Evolutionary conservation across 345 rosid genomes (phyloP), one percentile per base, ranked within the genome.

Genomic region (Erysimum cheiranthoides): DNA sequence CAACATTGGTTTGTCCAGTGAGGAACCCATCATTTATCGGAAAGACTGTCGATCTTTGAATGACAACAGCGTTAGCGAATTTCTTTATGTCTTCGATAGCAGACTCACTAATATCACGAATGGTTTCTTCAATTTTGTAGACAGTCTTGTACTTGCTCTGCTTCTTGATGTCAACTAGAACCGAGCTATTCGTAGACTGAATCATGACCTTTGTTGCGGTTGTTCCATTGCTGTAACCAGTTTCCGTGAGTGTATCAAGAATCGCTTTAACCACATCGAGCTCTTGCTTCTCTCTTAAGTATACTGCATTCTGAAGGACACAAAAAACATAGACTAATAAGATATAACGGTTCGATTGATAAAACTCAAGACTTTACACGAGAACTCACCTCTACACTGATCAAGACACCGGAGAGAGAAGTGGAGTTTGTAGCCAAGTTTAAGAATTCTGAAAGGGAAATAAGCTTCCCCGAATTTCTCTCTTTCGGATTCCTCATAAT

Each of bases 371-470:
- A n/a, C n/a, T 65, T 14, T 73, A 21, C 18, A 43, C 21, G 3
- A 84, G 52, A 76, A 76, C 86, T 70, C 61, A 91, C 98, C 97
- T 91, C 97, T 70, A 93, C 84, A 79, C 80, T 71, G 71, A 93
- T 86, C 81, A 89, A 81, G 77, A 89, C 82, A 39, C 96, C 89
- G 1, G 84, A 72, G 62, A 93, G 81, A 52, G 97, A 81, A 78
- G 62, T 81, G 12, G 85, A 30, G 14, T 78, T 87, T 38, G 73
- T 87, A 34, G 93, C 85, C 86, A 89, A 13, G 43, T 39, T 76
- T 70, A 93, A 74, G 76, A 93, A 93, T 13, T 87, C 88, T 16
- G 85, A 76, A 76, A 93, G 76, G 0, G 76, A 73, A 8, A 87
- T 27, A 39, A 88, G 80, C 1, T 50, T 80, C 61, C 96, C 96